Evolutionary conservation across 2,329 filamentous ascomycete genomes (phyloP), one percentile per base, ranked within the genome.

Genomic region (Coniella lustricola): DNA sequence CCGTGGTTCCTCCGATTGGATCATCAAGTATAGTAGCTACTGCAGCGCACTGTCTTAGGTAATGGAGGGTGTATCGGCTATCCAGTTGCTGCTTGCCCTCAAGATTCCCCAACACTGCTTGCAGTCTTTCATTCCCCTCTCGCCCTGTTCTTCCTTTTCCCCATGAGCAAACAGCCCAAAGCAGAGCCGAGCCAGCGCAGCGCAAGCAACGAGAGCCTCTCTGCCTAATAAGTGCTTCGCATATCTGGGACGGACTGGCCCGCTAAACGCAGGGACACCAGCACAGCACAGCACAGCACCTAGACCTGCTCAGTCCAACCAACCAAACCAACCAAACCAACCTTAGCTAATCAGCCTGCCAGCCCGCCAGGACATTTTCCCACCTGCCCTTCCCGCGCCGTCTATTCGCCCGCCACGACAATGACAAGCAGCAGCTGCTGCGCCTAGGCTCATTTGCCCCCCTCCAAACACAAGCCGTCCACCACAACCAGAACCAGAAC

Each of bases 231-330:
- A n/a, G n/a, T n/a, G n/a, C n/a, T n/a, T n/a, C n/a, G n/a, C n/a
- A 10, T 16, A 17, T 31, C 31, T 31, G 29, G 10, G 40, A 43
- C 22, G 31, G 39, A 42, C 38, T 41, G 46, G 43, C 46, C 46
- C 46, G 46, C 46, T 48, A 48, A 38, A 48, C n/a, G 43, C 32
- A 25, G 17, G 25, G 12, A 29, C 22, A 20, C 38, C 14, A n/a
- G 14, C 39, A 20, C 32, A 42, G 29, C 21, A 43, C 18, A 21
- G 17, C 25, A 36, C 32, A 18, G n/a, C 38, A 7, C 25, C 12
- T 33, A 43, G 29, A 20, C 31, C 21, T 13, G 37, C 45, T 29
- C 20, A 39, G 22, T 16, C 16, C 44, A n/a, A 36, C 12, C 20
- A 12, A 41, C 14, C 22, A 43, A 18, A 48, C 46, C 32, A 16